phyloP scores from a whole-genome alignment of 108 stramenopile genomes.

The Bacterosira constricta region DNA sequence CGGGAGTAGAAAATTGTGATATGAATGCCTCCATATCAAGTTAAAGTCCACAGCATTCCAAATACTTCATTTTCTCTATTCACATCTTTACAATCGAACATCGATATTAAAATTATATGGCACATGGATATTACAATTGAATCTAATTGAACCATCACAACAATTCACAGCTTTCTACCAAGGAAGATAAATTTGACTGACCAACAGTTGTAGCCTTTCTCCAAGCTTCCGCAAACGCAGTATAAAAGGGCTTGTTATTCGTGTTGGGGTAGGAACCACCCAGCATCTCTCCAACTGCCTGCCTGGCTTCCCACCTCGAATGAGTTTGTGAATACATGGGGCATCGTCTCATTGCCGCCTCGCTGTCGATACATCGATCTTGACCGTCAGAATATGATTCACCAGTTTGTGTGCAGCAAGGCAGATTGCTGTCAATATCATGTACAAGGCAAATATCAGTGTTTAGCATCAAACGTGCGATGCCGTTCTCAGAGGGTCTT shows the following conservation, averaged over 20 bases:
- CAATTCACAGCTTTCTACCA: constrained; percentile 27
- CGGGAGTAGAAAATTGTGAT: no score
- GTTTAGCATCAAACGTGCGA: constrained; percentile 40
- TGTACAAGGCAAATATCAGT: constrained; percentile 47
- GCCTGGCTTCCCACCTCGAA: constrained; percentile 20
- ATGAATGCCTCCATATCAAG: no score
- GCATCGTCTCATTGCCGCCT: constrained; percentile 16
- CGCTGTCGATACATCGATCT: constrained; percentile 7
- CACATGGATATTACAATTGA: no score
- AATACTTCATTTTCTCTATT: neutral
- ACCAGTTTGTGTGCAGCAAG: constrained; percentile 30
- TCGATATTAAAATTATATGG: no score
- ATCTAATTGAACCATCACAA: neutral
- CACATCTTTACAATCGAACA: neutral
- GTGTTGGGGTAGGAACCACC: constrained; percentile 30
- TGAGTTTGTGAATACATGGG: constrained; percentile 13
- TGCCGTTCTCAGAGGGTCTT: constrained; percentile 2
- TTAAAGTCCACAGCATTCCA: neutral
- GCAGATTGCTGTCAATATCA: constrained; percentile 29
- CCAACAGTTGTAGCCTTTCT: constrained; percentile 41
- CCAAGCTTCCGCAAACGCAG: constrained; percentile 38
- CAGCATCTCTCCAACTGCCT: constrained; percentile 35
- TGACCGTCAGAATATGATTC: constrained; percentile 8
- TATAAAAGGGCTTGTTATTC: constrained; percentile 43
- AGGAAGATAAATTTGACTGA: constrained; percentile 26